Conservation (phyloP, 1,284 basidiomycete species). For the Peniophora sp. region DNA sequence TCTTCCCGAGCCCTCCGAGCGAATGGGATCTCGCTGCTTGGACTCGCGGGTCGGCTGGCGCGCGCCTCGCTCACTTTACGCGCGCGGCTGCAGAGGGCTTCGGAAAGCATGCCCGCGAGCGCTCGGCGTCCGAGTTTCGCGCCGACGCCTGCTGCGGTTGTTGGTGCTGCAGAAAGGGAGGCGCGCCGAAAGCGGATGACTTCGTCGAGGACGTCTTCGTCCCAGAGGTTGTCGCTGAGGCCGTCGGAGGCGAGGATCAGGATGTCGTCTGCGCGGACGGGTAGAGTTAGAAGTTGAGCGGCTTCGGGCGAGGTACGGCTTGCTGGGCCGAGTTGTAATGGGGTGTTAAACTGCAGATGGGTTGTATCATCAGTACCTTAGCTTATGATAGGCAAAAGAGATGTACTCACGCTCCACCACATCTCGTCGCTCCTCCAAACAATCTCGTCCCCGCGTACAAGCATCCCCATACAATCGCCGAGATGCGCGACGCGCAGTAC, state of each 20-base stretch:
- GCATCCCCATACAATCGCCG: constrained; percentile 86
- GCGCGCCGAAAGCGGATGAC: constrained; percentile 60
- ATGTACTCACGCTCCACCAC: constrained; percentile 69
- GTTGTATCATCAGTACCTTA: constrained; percentile 6
- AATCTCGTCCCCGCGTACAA: constrained; percentile 72
- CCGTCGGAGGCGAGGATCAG: constrained; percentile 89
- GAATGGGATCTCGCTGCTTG: constrained; percentile 57
- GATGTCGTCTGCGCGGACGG: constrained; percentile 81
- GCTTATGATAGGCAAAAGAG: constrained; percentile 7
- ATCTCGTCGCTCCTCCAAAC: constrained; percentile 90
- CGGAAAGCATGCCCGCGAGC: constrained; percentile 58
- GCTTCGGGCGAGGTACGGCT: constrained; percentile 64
- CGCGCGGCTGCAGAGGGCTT: constrained; percentile 66
- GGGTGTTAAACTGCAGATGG: constrained; percentile 73
- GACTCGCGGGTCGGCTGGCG: constrained; percentile 10
- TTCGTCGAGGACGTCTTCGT: constrained; percentile 89
- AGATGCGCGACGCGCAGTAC: constrained; percentile 86
- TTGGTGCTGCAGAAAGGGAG: constrained; percentile 22
- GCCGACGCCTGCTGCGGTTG: not conserved
- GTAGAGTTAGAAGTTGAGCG: constrained; percentile 69
- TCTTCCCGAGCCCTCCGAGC: constrained; percentile 56
- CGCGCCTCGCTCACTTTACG: constrained; percentile 38
- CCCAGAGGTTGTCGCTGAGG: constrained; percentile 91
- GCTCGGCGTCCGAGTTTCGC: constrained; percentile 40
- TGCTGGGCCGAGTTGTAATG: constrained; percentile 80